Base-by-base conservation (phyloP, 176 grass and related monocot genomes). In the Carex pumila region DNA sequence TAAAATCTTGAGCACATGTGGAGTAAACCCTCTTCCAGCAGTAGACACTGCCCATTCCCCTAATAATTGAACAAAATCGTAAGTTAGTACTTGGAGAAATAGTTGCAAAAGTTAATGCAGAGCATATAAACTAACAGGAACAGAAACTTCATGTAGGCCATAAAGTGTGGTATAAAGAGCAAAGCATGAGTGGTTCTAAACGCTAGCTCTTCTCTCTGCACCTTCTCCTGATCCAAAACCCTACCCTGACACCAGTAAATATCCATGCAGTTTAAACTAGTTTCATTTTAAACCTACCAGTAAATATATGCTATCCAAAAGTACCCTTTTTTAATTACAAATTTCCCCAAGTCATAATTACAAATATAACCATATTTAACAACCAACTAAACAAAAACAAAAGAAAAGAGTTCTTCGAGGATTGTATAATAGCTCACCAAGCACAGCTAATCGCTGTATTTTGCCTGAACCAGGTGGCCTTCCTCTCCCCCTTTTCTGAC, bases 1-100 rank as follows among this genome's bases (percentile, higher is more conserved):
- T 79, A 82, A 63, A 89, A 99, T 92, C 71, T 87, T 95, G 65
- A 99, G 94, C 34, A 99, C 85, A 84, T 99, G 96, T 73, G 93
- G 96, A 81, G 96, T 99, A 81, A 99, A 99, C 15, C 96, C 96
- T 88, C 90, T 95, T 89, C 96, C 96, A 85, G 94, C 96, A 80
- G 93, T 93, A 76, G 88, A 88, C 63, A 88, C 93, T 86, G 94
- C 90, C 96, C 93, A 99, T 86, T 99, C 94, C 58, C 96, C 96
- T 99, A 34, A 87, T 69, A 83, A 68, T 68, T 50, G 25, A 82
- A 82, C n/a, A 65, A 54, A 83, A 32, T 13, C 56, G 61, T 55
- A 68, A 68, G 14, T 12, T 47, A 45, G 6, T 83, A 57, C 12
- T 78, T 25, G 13, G 29, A 6, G 12, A 78, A 78, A 78, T 78